Evolutionary conservation across 768 basidiomycete species (phyloP).

Genomic region (Tulasnella sp.): DNA sequence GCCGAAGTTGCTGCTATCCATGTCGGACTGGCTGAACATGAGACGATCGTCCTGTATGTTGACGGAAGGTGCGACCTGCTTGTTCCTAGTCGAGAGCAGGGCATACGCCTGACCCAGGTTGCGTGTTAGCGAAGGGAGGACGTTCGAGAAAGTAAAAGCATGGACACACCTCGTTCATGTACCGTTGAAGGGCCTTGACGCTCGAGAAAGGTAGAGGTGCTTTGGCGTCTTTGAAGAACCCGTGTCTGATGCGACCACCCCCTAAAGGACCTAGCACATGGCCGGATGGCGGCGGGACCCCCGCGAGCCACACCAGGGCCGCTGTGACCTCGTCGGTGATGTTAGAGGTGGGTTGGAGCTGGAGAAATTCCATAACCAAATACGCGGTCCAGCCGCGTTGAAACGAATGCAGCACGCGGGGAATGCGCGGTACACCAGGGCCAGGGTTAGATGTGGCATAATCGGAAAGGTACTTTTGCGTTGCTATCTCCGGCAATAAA

Average conservation of each 20-base stretch:
- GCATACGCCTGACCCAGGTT: slow-evolving; percentile 10
- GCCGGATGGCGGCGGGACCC: slow-evolving; percentile 20
- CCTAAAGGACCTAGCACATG: slow-evolving; percentile 18
- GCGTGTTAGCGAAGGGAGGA: background rate
- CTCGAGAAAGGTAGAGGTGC: slow-evolving; percentile 18
- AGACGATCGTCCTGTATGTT: slow-evolving; percentile 19
- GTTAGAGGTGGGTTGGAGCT: slow-evolving; percentile 12
- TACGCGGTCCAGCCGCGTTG: slow-evolving; percentile 16
- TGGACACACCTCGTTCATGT: slow-evolving; percentile 17
- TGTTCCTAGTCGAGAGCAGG: slow-evolving; percentile 3
- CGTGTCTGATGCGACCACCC: slow-evolving; percentile 18
- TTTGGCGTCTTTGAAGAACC: slow-evolving; percentile 18
- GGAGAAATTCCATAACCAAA: slow-evolving; percentile 24
- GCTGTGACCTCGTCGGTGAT: slow-evolving; percentile 15
- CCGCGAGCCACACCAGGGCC: slow-evolving; percentile 22
- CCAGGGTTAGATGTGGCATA: slow-evolving; percentile 8
- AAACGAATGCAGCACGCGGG: slow-evolving; percentile 20
- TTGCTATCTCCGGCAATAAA: background rate
- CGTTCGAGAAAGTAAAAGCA: slow-evolving; percentile 12
- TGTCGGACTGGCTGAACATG: slow-evolving; percentile 26
- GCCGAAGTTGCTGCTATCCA: slow-evolving; percentile 23
- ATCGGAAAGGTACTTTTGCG: background rate
- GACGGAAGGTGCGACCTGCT: slow-evolving; percentile 12
- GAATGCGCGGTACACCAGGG: slow-evolving; percentile 21
- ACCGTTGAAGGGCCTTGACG: slow-evolving; percentile 15